phyloP scores from a whole-genome alignment of 2,329 filamentous ascomycete genomes.

The Neofusicoccum parvum region DNA sequence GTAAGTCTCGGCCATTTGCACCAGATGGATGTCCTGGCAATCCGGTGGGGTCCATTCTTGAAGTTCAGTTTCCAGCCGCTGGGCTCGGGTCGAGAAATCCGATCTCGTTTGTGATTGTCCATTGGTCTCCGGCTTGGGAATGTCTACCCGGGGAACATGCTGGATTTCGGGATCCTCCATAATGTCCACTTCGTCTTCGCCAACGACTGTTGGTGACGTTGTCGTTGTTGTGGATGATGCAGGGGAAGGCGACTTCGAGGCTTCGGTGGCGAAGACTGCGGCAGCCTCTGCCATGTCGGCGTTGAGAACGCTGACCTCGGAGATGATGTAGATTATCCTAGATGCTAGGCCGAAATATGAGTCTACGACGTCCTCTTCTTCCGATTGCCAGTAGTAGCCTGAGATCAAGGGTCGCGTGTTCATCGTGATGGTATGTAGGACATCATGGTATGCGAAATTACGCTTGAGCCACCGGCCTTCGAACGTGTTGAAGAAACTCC shows the following conservation, averaged over 20 bases:
- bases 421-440: constrained; percentile 18
- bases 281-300: constrained; percentile 20
- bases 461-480: constrained; percentile 21
- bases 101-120: constrained; percentile 6
- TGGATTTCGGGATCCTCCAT: constrained; percentile 7
- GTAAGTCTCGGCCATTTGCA: constrained; percentile 20
- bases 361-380: constrained; percentile 1
- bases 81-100: constrained; percentile 18
- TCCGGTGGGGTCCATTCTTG: constrained; percentile 18
- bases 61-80: constrained; percentile 10
- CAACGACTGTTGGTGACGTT: neutral
- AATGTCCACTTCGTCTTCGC: constrained; percentile 4
- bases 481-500: constrained; percentile 16
- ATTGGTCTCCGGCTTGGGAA: neutral
- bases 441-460: constrained; percentile 21
- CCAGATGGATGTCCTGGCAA: constrained; percentile 15
- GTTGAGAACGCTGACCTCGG: constrained; percentile 20
- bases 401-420: constrained; percentile 9
- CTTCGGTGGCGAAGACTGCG: constrained; percentile 1
- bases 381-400: constrained; percentile 19
- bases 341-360: constrained; percentile 20
- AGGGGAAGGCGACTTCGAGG: constrained; percentile 3
- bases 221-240: neutral
- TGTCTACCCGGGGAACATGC: neutral
- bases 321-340: constrained; percentile 19